A percentile compares a stretch with the other conserved stretches of the same genome.
Conservation (phyloP, 2,329 filamentous ascomycete genomes). For the Claviceps maximensis region DNA sequence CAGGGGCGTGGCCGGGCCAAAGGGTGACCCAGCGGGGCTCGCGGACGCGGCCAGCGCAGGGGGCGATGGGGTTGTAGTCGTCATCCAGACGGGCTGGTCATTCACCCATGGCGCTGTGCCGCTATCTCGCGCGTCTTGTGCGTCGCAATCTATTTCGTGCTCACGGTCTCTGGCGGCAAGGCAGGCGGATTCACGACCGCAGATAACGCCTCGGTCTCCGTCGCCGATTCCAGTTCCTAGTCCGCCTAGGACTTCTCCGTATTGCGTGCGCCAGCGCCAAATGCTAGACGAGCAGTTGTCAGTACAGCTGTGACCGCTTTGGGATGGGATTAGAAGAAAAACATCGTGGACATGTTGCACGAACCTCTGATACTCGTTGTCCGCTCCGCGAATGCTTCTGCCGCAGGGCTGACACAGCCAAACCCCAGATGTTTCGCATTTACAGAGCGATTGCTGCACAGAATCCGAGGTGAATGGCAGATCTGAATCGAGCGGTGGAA, state of each 20-base stretch:
- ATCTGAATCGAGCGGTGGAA: conserved; percentile 29
- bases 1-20: conserved; percentile 10
- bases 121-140: conserved; percentile 51
- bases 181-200: conserved; percentile 65
- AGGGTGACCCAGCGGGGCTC: conserved; percentile 7
- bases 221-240: conserved; percentile 80
- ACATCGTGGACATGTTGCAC: conserved; percentile 8
- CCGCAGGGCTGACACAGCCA: conserved; percentile 85
- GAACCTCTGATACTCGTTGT: conserved; percentile 46
- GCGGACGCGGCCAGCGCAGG: conserved; percentile 7
- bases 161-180: conserved; percentile 66
- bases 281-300: conserved; percentile 32
- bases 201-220: conserved; percentile 77
- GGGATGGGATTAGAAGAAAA: not conserved
- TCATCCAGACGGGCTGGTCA: conserved; percentile 11
- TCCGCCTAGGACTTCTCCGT: conserved; percentile 66
- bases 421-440: conserved; percentile 42
- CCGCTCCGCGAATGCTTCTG: conserved; percentile 48
- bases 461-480: conserved; percentile 36
- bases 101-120: conserved; percentile 11
- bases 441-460: conserved; percentile 44
- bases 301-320: not conserved
- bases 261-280: conserved; percentile 83
- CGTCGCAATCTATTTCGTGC: conserved; percentile 74
- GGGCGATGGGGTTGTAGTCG: conserved; percentile 10